Conservation (phyloP, 1,284 basidiomycete species). For the Porogramme epimiltina region DNA sequence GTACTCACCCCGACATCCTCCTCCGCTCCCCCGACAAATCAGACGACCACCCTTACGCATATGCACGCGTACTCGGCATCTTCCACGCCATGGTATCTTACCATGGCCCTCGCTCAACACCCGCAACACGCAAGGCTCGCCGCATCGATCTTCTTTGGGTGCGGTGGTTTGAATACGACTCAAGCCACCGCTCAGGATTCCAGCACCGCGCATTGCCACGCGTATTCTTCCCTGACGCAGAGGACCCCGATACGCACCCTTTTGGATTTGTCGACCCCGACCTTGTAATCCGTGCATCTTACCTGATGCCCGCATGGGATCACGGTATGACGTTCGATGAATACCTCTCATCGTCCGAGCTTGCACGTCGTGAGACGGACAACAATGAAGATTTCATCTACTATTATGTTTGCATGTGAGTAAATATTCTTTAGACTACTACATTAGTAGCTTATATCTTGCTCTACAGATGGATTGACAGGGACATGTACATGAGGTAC, state of each 20-base stretch:
- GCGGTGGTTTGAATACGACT: slow-evolving; percentile 21
- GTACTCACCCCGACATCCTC: slow-evolving; percentile 37
- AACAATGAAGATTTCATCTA: neutral
- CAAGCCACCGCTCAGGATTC: neutral
- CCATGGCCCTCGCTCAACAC: neutral
- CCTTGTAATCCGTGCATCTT: slow-evolving; percentile 28
- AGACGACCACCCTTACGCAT: slow-evolving; percentile 23
- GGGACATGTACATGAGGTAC: slow-evolving; percentile 27
- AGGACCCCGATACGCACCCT: slow-evolving; percentile 13
- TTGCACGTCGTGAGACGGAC: slow-evolving; percentile 3
- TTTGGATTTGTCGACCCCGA: slow-evolving; percentile 36
- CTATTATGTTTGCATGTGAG: slow-evolving; percentile 11
- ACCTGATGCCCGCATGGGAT: slow-evolving; percentile 33
- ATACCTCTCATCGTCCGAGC: neutral
- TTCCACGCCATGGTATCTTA: slow-evolving; percentile 28
- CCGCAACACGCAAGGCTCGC: neutral
- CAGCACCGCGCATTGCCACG: neutral
- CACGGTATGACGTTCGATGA: slow-evolving; percentile 15
- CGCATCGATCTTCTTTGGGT: slow-evolving; percentile 38
- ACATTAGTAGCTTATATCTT: neutral
- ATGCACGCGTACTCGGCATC: slow-evolving; percentile 18
- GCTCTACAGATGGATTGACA: slow-evolving; percentile 3
- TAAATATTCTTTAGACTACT: neutral
- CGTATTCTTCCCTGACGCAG: neutral
- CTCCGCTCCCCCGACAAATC: slow-evolving; percentile 26